A percentile compares a stretch with the other conserved stretches of the same genome.
phyloP scores from a whole-genome alignment of 2,329 filamentous ascomycete genomes.

The Fusarium chlamydosporum region DNA sequence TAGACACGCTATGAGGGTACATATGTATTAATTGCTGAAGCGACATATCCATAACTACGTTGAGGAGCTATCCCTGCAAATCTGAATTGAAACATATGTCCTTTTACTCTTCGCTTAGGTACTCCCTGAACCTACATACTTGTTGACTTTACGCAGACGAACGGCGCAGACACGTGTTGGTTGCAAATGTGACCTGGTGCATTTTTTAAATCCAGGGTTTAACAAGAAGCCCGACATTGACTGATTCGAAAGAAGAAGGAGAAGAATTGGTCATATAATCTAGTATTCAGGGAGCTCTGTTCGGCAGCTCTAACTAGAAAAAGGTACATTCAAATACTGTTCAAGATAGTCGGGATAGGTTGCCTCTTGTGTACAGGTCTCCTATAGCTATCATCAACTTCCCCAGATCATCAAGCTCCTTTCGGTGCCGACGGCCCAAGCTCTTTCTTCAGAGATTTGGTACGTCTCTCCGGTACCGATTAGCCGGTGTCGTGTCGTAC shows the following conservation, averaged over 20 bases:
- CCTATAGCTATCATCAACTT: constrained; percentile 14
- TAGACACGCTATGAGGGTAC: constrained; percentile 5
- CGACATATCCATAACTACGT: constrained; percentile 13
- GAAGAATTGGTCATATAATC: neutral
- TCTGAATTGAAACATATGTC: constrained; percentile 25
- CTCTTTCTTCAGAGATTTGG: constrained; percentile 1
- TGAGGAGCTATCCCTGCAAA: constrained; percentile 20
- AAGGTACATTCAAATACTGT: neutral
- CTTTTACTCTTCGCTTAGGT: constrained; percentile 7
- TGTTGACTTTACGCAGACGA: constrained; percentile 46
- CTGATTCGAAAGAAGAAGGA: constrained; percentile 20
- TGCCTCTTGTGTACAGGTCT: constrained; percentile 3
- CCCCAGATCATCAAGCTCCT: constrained; percentile 18
- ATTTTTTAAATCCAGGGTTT: constrained; percentile 33
- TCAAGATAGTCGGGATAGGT: constrained; percentile 3
- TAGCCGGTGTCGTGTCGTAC: constrained; percentile 2
- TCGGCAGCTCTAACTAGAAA: neutral
- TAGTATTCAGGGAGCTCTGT: neutral
- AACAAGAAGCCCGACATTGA: constrained; percentile 3
- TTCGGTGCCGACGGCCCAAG: constrained; percentile 18
- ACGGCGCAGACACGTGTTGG: constrained; percentile 49
- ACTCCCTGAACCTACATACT: constrained; percentile 26
- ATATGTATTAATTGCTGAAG: neutral
- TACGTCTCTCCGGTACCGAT: constrained; percentile 7
- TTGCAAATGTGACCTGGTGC: constrained; percentile 47